These are phyloP conservation scores for Picocystis salinarum DNA, from an alignment of 139 green algal genomes.

Conservation along the genomic window DNA sequence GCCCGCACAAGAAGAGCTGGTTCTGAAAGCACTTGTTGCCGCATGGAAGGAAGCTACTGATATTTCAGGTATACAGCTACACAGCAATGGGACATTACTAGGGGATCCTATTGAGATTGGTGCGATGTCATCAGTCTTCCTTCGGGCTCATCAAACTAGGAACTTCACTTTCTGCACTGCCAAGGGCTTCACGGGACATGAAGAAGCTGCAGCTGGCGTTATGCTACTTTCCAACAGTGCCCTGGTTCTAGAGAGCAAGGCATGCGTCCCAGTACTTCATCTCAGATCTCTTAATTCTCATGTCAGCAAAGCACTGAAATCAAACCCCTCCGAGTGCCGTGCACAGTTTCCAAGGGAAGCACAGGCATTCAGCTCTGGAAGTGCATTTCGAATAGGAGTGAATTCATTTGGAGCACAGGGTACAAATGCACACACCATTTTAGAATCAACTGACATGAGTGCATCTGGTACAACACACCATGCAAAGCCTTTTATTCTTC, in stretches of 20 bases:
- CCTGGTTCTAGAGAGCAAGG: not conserved
- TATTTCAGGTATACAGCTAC: too few relatives aligned
- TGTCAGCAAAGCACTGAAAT: slow-evolving; percentile 8
- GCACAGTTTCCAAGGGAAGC: not conserved
- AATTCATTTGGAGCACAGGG: slow-evolving; percentile 46
- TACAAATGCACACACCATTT: slow-evolving; percentile 40
- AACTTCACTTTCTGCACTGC: too few relatives aligned
- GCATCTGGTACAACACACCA: too few relatives aligned
- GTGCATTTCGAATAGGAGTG: slow-evolving; percentile 27
- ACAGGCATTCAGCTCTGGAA: not conserved
- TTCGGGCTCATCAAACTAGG: too few relatives aligned
- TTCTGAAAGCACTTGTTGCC: not conserved
- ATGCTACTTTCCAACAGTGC: not conserved
- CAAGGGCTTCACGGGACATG: slow-evolving; percentile 3
- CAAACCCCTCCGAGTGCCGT: not conserved
- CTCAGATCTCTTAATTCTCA: slow-evolving; percentile 44
- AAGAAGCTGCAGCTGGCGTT: slow-evolving; percentile 4
- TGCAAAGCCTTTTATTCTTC: too few relatives aligned
- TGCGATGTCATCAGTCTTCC: too few relatives aligned
- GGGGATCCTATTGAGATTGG: too few relatives aligned
- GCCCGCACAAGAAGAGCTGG: not conserved
- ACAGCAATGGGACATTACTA: too few relatives aligned
- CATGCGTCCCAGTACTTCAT: slow-evolving; percentile 11
- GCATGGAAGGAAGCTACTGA: not conserved
- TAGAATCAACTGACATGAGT: too few relatives aligned